A percentile compares a stretch with the other conserved stretches of the same genome.
Evolutionary conservation across 83 land plant species (phyloP).

Genomic region (Picea mariana): DNA sequence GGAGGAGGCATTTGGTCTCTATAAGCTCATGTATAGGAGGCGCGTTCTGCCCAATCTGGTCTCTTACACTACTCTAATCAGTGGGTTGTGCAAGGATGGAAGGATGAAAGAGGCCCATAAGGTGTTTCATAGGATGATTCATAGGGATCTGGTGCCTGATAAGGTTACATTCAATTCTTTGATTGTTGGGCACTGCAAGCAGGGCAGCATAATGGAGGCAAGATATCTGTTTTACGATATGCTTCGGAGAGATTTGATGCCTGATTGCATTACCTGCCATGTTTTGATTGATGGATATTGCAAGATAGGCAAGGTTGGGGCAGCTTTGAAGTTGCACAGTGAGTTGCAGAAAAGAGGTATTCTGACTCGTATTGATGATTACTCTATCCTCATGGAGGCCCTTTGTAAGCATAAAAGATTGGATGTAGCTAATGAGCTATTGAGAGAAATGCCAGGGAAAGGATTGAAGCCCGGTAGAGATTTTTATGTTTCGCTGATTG

Average conservation of each 20-base stretch:
- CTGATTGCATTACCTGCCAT: slow-evolving; percentile 37
- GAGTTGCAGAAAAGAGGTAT: slow-evolving; percentile 38
- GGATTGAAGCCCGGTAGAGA: slow-evolving; percentile 32
- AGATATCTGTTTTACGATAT: slow-evolving; percentile 42
- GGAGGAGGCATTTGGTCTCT: slow-evolving; percentile 55
- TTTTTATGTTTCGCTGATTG: slow-evolving; percentile 39
- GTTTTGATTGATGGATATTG: slow-evolving; percentile 43
- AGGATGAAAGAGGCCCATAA: slow-evolving; percentile 25
- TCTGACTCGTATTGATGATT: slow-evolving; percentile 22
- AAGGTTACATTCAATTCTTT: slow-evolving; percentile 27
- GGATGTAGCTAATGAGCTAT: slow-evolving; percentile 48
- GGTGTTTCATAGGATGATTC: slow-evolving; percentile 32
- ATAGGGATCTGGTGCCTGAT: slow-evolving; percentile 33
- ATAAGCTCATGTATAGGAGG: slow-evolving; percentile 53
- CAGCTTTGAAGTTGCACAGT: slow-evolving; percentile 42
- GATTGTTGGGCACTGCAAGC: slow-evolving; percentile 58
- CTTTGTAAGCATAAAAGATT: slow-evolving; percentile 45
- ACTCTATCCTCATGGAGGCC: slow-evolving; percentile 23
- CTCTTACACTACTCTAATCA: slow-evolving; percentile 42
- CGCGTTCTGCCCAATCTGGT: slow-evolving; percentile 38
- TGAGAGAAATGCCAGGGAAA: slow-evolving; percentile 27
- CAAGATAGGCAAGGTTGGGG: slow-evolving; percentile 31
- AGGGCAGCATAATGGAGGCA: slow-evolving; percentile 39
- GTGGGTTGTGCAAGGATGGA: slow-evolving; percentile 32
- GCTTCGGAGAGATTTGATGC: slow-evolving; percentile 39